These are phyloP conservation scores for Termitomyces eurrhizus DNA, from an alignment of 768 basidiomycete genomes.

Conservation along the genomic window DNA sequence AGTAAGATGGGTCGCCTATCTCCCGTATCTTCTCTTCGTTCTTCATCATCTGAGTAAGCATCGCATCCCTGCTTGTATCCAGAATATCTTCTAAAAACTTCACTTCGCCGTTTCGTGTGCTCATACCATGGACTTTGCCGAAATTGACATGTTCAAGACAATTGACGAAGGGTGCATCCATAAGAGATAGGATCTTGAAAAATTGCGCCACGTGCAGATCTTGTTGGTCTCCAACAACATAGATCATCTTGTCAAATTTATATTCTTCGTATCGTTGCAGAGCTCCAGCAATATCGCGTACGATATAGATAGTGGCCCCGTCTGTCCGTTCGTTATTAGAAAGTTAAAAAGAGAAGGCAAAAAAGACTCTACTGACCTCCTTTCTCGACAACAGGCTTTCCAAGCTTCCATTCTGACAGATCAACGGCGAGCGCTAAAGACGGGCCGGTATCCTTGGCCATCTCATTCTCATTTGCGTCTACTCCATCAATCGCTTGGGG, in stretches of 20 bases:
- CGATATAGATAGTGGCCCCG: conserved; percentile 88
- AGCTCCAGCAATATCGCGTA: conserved; percentile 91
- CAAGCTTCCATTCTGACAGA: conserved; percentile 84
- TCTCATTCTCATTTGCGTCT: not conserved
- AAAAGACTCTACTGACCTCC: conserved; percentile 42
- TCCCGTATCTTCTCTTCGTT: conserved; percentile 88
- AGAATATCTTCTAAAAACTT: conserved; percentile 93
- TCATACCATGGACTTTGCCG: conserved; percentile 91
- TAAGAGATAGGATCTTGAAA: conserved; percentile 86
- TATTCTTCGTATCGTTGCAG: conserved; percentile 88
- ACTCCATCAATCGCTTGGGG: not conserved
- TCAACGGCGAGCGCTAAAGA: conserved; percentile 84
- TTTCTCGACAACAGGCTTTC: conserved; percentile 84
- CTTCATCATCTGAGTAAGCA: conserved; percentile 95
- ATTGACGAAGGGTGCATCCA: conserved; percentile 83
- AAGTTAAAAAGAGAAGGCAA: not conserved
- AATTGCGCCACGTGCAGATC: conserved; percentile 85
- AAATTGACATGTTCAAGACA: conserved; percentile 85
- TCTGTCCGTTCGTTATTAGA: conserved; percentile 42
- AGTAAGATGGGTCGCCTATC: conserved; percentile 78
- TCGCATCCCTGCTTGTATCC: conserved; percentile 76
- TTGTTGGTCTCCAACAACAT: conserved; percentile 83
- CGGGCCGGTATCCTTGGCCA: conserved; percentile 12
- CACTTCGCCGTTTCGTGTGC: conserved; percentile 85
- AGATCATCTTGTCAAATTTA: conserved; percentile 84